phyloP scores from a whole-genome alignment of 1,284 basidiomycete species.

The Ganoderma multipileum region DNA sequence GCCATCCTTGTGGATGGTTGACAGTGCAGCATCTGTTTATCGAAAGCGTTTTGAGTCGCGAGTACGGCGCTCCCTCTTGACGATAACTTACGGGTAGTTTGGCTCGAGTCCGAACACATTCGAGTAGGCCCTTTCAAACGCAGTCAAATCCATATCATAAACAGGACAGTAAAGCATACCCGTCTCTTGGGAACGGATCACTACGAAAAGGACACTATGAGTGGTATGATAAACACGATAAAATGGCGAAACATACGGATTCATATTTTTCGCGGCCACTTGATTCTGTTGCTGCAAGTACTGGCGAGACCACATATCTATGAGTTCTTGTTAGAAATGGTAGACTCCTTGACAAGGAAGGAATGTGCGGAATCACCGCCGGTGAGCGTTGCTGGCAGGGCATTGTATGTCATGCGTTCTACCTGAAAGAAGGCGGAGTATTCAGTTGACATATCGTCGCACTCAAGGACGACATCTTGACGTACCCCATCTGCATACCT shows the following conservation, averaged over 20 bases:
- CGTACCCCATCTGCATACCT: neutral
- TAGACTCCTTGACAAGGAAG: conserved; percentile 50
- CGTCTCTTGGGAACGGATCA: neutral
- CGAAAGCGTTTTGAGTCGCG: neutral
- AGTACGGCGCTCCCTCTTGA: neutral
- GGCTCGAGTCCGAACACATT: conserved; percentile 55
- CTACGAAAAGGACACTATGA: neutral
- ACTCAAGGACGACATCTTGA: conserved; percentile 55
- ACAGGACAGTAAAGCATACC: neutral
- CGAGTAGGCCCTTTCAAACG: conserved; percentile 24
- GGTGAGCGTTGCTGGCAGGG: neutral
- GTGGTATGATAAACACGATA: conserved; percentile 37
- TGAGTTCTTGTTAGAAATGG: conserved; percentile 37
- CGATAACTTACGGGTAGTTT: conserved; percentile 38
- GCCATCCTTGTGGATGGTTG: conserved; percentile 64
- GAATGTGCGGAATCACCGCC: neutral
- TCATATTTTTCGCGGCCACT: conserved; percentile 61
- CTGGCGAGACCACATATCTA: conserved; percentile 64
- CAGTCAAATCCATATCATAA: conserved; percentile 22
- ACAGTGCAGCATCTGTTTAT: conserved; percentile 58
- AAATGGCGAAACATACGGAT: conserved; percentile 51
- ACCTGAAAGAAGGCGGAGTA: neutral
- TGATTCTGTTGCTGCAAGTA: conserved; percentile 69
- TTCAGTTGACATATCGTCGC: neutral
- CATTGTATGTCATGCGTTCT: neutral